Percentiles rank a stretch among this genome's conserved stretches.
phyloP scores from a whole-genome alignment of 2,329 filamentous ascomycete genomes.

The Apiospora hydei region DNA sequence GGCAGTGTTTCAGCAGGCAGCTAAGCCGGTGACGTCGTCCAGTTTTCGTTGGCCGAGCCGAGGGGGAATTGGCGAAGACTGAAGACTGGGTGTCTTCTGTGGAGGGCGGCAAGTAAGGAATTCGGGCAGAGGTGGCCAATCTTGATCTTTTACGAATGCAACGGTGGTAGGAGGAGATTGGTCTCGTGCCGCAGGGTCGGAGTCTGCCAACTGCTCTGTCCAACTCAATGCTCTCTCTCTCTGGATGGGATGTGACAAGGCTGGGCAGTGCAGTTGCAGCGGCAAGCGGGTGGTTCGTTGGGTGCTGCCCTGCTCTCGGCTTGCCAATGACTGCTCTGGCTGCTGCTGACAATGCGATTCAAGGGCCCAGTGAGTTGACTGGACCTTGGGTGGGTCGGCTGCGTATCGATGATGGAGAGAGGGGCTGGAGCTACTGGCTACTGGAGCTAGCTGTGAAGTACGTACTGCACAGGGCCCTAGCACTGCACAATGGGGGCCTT shows the following conservation, averaged over 20 bases:
- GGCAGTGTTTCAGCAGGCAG: conserved; percentile 2
- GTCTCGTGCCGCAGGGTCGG: neutral
- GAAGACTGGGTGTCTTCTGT: neutral
- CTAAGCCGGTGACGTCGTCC: conserved; percentile 9
- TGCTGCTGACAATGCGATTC: conserved; percentile 2
- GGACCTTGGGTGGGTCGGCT: neutral
- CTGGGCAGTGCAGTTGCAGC: neutral
- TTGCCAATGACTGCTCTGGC: neutral
- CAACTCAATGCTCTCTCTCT: no score
- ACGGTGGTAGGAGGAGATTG: neutral
- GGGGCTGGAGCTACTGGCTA: neutral
- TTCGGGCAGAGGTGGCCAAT: neutral
- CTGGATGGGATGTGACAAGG: neutral
- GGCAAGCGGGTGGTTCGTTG: neutral
- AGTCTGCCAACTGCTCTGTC: neutral
- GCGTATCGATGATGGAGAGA: conserved; percentile 4
- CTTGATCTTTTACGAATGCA: neutral
- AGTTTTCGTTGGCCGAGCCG: neutral
- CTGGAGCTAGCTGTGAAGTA: no score
- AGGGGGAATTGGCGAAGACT: neutral
- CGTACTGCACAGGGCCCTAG: no score
- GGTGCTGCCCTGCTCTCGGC: neutral
- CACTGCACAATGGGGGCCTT: no score
- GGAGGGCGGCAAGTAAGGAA: neutral
- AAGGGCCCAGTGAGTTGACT: conserved; percentile 1